Conservation (phyloP, 208 protist species). For the Wallacemonas sp. region DNA sequence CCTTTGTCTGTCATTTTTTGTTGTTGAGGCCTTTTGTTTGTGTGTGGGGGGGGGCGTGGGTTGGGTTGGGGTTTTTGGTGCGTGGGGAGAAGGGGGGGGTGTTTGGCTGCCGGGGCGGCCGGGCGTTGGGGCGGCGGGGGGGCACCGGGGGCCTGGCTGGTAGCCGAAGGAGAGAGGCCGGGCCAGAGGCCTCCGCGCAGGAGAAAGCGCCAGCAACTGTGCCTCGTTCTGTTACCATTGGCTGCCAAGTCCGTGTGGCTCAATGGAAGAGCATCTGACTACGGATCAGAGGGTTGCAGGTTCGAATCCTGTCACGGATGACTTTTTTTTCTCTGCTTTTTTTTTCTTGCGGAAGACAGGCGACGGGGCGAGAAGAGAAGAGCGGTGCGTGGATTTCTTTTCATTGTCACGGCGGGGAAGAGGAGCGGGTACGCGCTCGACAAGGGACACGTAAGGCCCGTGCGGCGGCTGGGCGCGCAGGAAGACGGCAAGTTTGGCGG, state of each 20-base stretch:
- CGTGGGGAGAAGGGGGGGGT: background rate
- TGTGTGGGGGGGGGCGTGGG: background rate
- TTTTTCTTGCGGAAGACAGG: constrained; percentile 2
- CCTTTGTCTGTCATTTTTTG: background rate
- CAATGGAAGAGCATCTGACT: constrained; percentile 91
- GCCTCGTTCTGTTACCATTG: too few relatives aligned
- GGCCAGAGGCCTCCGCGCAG: too few relatives aligned
- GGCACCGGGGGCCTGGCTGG: background rate
- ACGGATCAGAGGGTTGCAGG: constrained; percentile 89
- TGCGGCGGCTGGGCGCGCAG: too few relatives aligned
- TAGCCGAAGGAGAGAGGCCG: too few relatives aligned
- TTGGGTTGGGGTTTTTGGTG: background rate
- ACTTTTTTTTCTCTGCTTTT: background rate
- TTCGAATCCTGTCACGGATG: constrained; percentile 90
- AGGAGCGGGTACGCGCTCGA: too few relatives aligned
- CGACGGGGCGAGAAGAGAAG: too few relatives aligned
- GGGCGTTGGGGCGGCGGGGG: background rate
- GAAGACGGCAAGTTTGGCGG: too few relatives aligned
- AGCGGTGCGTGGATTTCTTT: too few relatives aligned
- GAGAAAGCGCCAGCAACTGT: too few relatives aligned
- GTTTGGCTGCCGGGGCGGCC: background rate
- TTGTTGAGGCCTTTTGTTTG: background rate
- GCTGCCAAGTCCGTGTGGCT: constrained; percentile 80
- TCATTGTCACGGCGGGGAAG: too few relatives aligned
- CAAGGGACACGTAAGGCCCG: too few relatives aligned